These are phyloP conservation scores for Vaccinium darrowii DNA, from an alignment of 148 eudicot species.

Conservation along the genomic window DNA sequence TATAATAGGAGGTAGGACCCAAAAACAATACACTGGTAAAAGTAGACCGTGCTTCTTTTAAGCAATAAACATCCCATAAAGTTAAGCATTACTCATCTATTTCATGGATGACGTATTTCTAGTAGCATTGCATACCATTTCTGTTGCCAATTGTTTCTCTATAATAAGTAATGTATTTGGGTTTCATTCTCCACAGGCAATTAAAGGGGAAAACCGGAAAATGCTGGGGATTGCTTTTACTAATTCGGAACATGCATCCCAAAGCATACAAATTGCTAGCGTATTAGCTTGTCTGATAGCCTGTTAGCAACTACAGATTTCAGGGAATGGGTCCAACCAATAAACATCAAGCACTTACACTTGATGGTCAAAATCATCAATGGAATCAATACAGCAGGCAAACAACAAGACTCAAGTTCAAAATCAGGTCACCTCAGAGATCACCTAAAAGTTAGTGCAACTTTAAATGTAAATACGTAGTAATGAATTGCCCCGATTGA, in stretches of 20 bases:
- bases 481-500: not conserved
- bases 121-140: too few species aligned
- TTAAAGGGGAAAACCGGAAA: not conserved
- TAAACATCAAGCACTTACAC: slow-evolving; percentile 3
- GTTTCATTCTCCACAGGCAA: not conserved
- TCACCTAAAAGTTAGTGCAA: not conserved
- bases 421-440: not conserved
- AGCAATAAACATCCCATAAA: too few species aligned
- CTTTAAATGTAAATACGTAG: not conserved
- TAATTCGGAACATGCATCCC: not conserved
- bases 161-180: not conserved
- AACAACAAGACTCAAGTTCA: not conserved
- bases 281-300: not conserved
- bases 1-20: not conserved
- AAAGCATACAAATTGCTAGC: not conserved
- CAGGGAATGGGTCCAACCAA: not conserved
- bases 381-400: not conserved
- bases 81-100: too few species aligned
- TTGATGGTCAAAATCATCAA: not conserved
- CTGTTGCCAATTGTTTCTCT: too few species aligned
- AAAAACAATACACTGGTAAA: not conserved
- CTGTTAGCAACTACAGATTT: not conserved
- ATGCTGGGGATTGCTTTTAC: not conserved
- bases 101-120: too few species aligned
- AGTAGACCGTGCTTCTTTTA: not conserved